Evolutionary conservation across 2,329 filamentous ascomycete species (phyloP).

Genomic region (Sporothrix mexicana): DNA sequence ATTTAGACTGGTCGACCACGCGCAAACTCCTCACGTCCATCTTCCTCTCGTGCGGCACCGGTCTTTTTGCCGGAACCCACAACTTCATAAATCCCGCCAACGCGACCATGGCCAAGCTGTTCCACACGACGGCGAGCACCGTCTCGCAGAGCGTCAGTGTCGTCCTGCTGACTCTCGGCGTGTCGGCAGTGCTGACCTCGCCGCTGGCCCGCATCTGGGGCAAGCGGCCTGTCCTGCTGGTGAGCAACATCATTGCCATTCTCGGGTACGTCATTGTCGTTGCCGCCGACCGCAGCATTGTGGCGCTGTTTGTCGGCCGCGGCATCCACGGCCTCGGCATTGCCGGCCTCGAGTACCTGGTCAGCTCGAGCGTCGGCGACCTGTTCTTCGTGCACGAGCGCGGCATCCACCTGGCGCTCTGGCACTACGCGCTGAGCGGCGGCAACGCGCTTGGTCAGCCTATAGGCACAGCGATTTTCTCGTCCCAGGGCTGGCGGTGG

Average conservation of each 20-base stretch:
- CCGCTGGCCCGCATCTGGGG: slow-evolving; percentile 43
- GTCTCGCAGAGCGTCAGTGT: slow-evolving; percentile 46
- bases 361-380: slow-evolving; percentile 58
- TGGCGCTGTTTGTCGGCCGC: slow-evolving; percentile 39
- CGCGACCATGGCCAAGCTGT: slow-evolving; percentile 42
- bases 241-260: slow-evolving; percentile 41
- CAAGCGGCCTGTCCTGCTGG: slow-evolving; percentile 46
- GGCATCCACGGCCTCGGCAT: slow-evolving; percentile 42
- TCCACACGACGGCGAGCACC: slow-evolving; percentile 43
- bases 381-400: slow-evolving; percentile 64
- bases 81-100: slow-evolving; percentile 46
- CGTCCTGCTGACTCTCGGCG: slow-evolving; percentile 69
- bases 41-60: slow-evolving; percentile 48
- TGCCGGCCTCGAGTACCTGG: slow-evolving; percentile 44
- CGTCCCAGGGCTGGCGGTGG: slow-evolving; percentile 21
- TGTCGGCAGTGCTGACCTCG: slow-evolving; percentile 60
- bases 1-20: slow-evolving; percentile 17
- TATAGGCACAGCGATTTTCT: slow-evolving; percentile 23
- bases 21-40: slow-evolving; percentile 50
- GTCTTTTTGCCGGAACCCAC: slow-evolving; percentile 42
- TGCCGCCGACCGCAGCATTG: slow-evolving; percentile 33
- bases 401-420: slow-evolving; percentile 42
- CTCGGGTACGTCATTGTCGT: slow-evolving; percentile 40
- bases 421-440: slow-evolving; percentile 38
- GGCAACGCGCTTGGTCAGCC: slow-evolving; percentile 30